Evolutionary conservation across 116 monocot genomes (phyloP).

Genomic region (Zostera marina): DNA sequence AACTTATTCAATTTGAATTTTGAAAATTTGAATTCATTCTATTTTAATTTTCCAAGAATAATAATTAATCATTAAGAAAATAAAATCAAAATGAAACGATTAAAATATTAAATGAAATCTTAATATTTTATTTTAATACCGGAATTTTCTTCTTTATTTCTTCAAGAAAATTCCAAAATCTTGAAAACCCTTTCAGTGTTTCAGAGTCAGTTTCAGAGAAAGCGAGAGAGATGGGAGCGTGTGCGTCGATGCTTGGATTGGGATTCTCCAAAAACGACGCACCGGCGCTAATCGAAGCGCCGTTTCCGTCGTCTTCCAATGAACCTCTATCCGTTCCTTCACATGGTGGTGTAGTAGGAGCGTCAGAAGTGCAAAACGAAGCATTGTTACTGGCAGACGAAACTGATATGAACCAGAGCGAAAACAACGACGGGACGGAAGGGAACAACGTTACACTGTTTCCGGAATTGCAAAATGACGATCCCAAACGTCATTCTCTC

Average conservation of each 20-base stretch:
- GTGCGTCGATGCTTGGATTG: not conserved
- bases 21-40: too few species aligned
- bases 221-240: slow-evolving; percentile 6
- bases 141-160: not conserved
- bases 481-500: not conserved
- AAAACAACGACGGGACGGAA: not conserved
- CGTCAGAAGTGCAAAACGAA: not conserved
- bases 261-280: not conserved
- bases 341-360: not conserved
- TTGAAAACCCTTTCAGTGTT: not conserved
- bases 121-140: too few species aligned
- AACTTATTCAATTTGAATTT: too few species aligned
- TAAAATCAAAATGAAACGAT: too few species aligned
- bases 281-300: too few species aligned
- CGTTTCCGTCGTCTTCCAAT: not conserved
- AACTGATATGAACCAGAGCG: not conserved
- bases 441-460: not conserved
- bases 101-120: too few species aligned
- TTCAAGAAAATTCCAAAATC: too few species aligned
- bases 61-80: too few species aligned
- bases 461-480: not conserved
- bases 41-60: too few species aligned
- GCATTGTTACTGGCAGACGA: not conserved
- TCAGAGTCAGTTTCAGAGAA: not conserved
- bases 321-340: not conserved